Evolutionary conservation across 106 monocot species (phyloP).

Genomic region (Posidonia australis): DNA sequence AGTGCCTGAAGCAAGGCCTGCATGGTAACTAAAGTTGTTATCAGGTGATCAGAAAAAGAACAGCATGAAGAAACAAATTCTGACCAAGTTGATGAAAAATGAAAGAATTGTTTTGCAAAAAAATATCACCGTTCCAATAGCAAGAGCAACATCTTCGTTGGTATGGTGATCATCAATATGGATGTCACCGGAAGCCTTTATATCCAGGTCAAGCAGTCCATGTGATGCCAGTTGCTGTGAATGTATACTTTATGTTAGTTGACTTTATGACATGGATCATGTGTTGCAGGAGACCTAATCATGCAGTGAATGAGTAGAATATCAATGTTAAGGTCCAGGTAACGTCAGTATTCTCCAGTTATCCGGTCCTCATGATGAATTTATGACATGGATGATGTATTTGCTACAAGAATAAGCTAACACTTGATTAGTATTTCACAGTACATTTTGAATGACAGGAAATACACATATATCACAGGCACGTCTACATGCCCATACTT

Average conservation of each 20-base stretch:
- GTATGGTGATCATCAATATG: conserved; percentile 99
- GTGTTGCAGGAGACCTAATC: no score
- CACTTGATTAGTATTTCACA: no score
- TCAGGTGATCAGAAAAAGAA: not conserved
- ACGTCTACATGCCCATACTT: no score
- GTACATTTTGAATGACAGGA: no score
- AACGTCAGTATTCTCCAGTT: no score
- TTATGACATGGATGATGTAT: no score
- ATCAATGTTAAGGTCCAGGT: no score
- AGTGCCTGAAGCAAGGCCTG: conserved; percentile 87
- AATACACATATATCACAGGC: no score
- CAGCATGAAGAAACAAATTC: not conserved
- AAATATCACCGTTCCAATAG: conserved; percentile 73
- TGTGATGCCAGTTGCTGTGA: conserved; percentile 91
- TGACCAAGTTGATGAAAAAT: not conserved
- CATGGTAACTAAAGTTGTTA: conserved; percentile 1
- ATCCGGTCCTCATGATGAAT: no score
- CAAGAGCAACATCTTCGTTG: conserved; percentile 97
- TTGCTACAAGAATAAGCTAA: no score
- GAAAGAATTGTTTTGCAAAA: not conserved
- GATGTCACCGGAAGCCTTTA: conserved; percentile 77
- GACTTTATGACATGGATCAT: not conserved
- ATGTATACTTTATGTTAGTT: not conserved
- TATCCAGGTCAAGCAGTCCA: conserved; percentile 77
- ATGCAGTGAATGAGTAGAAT: conserved; percentile 37